A percentile compares a stretch with the other conserved stretches of the same genome.
phyloP scores from a whole-genome alignment of 441 rosid genomes.

The Pelargonium myrrhifolium region DNA sequence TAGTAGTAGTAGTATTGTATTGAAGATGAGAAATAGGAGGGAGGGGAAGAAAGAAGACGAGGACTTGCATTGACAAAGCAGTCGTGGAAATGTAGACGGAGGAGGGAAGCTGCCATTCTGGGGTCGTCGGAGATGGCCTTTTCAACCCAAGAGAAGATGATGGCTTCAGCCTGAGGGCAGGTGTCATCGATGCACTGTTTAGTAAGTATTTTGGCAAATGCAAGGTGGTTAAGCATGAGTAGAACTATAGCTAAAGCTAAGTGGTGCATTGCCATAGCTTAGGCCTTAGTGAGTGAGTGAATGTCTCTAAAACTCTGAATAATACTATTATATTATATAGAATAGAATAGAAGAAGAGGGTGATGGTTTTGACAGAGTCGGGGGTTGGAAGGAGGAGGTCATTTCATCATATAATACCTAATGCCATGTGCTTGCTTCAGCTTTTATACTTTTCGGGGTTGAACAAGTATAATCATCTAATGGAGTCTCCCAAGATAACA shows the following conservation, averaged over 20 bases:
- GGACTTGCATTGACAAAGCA: constrained; percentile 82
- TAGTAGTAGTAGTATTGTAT: too few relatives aligned
- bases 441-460: too few relatives aligned
- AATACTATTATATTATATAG: too few relatives aligned
- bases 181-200: constrained; percentile 13
- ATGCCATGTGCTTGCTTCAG: not conserved
- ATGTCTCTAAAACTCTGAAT: too few relatives aligned
- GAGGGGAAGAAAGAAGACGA: too few relatives aligned
- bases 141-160: constrained; percentile 52
- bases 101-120: constrained; percentile 80
- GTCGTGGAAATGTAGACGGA: constrained; percentile 81
- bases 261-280: not conserved
- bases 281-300: too few relatives aligned
- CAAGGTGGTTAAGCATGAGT: not conserved
- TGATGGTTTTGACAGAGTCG: not conserved
- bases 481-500: too few relatives aligned
- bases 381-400: not conserved
- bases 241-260: not conserved
- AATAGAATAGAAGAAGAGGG: too few relatives aligned
- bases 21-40: too few relatives aligned
- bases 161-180: constrained; percentile 64
- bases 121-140: constrained; percentile 52
- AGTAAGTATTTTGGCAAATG: not conserved
- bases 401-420: not conserved
- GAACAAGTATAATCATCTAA: too few relatives aligned